These are phyloP conservation scores for Sclerotinia spermophila DNA, from an alignment of 2,329 filamentous ascomycete species.

Conservation along the genomic window DNA sequence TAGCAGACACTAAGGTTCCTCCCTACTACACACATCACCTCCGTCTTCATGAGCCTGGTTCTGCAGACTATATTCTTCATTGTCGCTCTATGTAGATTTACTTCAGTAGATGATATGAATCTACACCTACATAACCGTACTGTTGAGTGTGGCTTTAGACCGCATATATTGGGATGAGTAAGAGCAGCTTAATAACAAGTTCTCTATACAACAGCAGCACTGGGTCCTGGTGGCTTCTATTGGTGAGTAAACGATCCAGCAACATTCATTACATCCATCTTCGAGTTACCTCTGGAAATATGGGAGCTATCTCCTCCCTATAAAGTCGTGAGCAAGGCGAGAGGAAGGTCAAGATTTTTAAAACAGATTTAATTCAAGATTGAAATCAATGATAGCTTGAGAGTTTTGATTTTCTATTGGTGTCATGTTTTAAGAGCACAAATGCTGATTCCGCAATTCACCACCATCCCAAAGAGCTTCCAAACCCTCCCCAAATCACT, in stretches of 20 bases:
- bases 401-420: neutral
- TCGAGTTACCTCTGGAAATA: accelerated
- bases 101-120: too few relatives aligned
- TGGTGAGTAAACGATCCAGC: neutral
- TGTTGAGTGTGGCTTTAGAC: neutral
- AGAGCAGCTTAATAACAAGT: accelerated
- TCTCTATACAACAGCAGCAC: too few relatives aligned
- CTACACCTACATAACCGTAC: too few relatives aligned
- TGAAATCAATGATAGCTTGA: neutral
- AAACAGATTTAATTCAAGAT: neutral
- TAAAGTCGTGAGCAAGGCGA: too few relatives aligned
- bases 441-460: too few relatives aligned
- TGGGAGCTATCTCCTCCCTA: too few relatives aligned
- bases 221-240: neutral
- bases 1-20: neutral
- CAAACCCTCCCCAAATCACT: too few relatives aligned
- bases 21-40: neutral
- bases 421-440: too few relatives aligned
- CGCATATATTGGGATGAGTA: neutral
- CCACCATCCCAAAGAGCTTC: neutral
- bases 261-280: neutral
- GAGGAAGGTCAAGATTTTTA: accelerated
- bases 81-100: too few relatives aligned
- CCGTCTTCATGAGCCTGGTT: too few relatives aligned
- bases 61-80: too few relatives aligned